A percentile compares a stretch with the other conserved stretches of the same genome.
Conservation (phyloP, 768 basidiomycete genomes). For the Daedalea quercina region DNA sequence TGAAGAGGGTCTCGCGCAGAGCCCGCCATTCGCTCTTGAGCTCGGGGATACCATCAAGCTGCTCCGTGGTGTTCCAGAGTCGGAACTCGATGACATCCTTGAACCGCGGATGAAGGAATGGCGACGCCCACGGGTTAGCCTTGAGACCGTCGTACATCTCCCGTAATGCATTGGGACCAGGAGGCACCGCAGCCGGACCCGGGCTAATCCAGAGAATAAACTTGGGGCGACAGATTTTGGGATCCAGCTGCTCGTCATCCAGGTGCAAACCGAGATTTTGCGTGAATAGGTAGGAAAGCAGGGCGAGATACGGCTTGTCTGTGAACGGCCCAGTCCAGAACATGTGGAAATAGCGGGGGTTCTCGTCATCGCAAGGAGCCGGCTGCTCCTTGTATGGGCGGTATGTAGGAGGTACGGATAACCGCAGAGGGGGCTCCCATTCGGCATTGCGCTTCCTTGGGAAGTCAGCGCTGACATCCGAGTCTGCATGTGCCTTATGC, state of each 20-base stretch:
- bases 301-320: constrained; percentile 95
- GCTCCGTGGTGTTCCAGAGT: constrained; percentile 98
- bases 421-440: constrained; percentile 50
- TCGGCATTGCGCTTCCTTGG: constrained; percentile 52
- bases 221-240: constrained; percentile 73
- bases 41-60: constrained; percentile 87
- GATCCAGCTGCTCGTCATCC: constrained; percentile 38
- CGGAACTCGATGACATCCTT: constrained; percentile 91
- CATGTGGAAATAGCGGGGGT: constrained; percentile 92
- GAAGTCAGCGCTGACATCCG: constrained; percentile 49
- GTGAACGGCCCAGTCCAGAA: constrained; percentile 99
- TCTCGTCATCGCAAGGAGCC: constrained; percentile 73
- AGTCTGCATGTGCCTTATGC: constrained; percentile 22
- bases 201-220: constrained; percentile 99
- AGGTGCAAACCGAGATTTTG: constrained; percentile 86
- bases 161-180: constrained; percentile 70
- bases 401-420: constrained; percentile 48
- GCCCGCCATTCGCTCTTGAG: constrained; percentile 86
- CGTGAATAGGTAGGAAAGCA: constrained; percentile 92
- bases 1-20: constrained; percentile 73
- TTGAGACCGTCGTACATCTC: constrained; percentile 84
- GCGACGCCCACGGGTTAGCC: constrained; percentile 88
- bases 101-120: constrained; percentile 91
- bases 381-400: constrained; percentile 50
- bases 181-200: constrained; percentile 87